phyloP scores from a whole-genome alignment of 2,329 filamentous ascomycete species.

The Cladosporium colombiae region DNA sequence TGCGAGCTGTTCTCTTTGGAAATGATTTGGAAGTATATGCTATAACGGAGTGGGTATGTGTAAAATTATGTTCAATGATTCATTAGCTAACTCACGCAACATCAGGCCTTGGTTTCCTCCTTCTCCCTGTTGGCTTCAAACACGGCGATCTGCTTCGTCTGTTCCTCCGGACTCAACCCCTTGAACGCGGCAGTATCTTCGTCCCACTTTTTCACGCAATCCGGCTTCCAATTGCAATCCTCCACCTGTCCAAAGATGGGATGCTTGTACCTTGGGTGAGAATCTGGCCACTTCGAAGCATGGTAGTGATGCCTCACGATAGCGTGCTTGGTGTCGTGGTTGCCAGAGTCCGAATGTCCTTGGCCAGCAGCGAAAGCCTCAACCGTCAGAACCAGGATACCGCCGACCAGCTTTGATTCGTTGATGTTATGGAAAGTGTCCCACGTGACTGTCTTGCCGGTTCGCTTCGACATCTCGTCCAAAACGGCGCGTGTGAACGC shows the following conservation, averaged over 20 bases:
- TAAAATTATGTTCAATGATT: not conserved
- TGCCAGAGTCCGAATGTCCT: conserved; percentile 71
- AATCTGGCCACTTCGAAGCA: conserved; percentile 69
- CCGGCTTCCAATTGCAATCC: conserved; percentile 67
- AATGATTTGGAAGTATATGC: not conserved
- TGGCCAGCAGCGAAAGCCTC: conserved; percentile 73
- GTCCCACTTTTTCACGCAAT: conserved; percentile 68
- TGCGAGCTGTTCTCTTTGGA: not conserved
- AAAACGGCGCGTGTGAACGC: conserved; percentile 68
- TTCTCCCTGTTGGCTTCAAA: not conserved
- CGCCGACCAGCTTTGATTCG: conserved; percentile 65
- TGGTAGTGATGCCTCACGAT: conserved; percentile 75
- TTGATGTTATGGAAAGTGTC: conserved; percentile 64
- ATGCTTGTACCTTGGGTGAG: conserved; percentile 66
- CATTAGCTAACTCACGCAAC: not conserved
- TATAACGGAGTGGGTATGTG: not conserved
- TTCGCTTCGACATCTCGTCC: conserved; percentile 59
- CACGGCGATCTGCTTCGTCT: conserved; percentile 32
- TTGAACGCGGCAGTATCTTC: conserved; percentile 63
- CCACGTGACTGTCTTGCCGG: conserved; percentile 57
- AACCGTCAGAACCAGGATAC: conserved; percentile 67
- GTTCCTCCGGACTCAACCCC: conserved; percentile 57
- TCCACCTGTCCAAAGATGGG: conserved; percentile 71
- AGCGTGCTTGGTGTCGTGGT: conserved; percentile 65
- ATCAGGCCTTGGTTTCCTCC: not conserved